phyloP scores from a whole-genome alignment of 2,329 filamentous ascomycete species.

The Diaporthe amygdali region DNA sequence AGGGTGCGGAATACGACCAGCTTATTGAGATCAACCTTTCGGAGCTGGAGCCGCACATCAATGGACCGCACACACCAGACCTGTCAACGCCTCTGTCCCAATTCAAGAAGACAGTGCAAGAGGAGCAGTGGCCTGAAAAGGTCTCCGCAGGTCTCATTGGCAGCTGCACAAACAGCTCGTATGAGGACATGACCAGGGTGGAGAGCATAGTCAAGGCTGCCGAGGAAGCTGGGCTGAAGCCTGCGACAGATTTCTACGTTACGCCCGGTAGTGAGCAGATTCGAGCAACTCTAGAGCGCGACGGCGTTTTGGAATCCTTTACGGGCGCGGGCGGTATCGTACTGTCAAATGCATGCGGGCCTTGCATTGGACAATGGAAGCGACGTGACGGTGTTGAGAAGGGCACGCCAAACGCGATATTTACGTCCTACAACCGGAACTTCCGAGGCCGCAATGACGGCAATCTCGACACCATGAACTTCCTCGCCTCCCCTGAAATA shows the following conservation, averaged over 20 bases:
- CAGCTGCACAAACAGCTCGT: slow-evolving; percentile 98
- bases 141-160: slow-evolving; percentile 95
- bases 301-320: slow-evolving; percentile 86
- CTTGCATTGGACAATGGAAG: slow-evolving; percentile 95
- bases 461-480: slow-evolving; percentile 97
- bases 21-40: slow-evolving; percentile 90
- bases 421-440: slow-evolving; percentile 98
- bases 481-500: slow-evolving; percentile 93
- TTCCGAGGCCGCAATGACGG: slow-evolving; percentile 97
- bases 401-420: slow-evolving; percentile 89
- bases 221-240: slow-evolving; percentile 84
- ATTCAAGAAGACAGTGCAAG: slow-evolving; percentile 83
- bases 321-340: slow-evolving; percentile 85
- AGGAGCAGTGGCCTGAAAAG: slow-evolving; percentile 88
- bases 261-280: slow-evolving; percentile 98
- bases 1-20: slow-evolving; percentile 86
- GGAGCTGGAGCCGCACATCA: slow-evolving; percentile 91
- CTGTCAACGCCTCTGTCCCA: slow-evolving; percentile 89
- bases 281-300: slow-evolving; percentile 88
- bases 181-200: slow-evolving; percentile 96
- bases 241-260: slow-evolving; percentile 91
- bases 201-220: slow-evolving; percentile 94
- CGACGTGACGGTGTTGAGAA: slow-evolving; percentile 85
- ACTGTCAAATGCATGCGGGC: slow-evolving; percentile 92
- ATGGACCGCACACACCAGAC: slow-evolving; percentile 96